Evolutionary conservation across 2,329 filamentous ascomycete genomes (phyloP).

Genomic region (Nigrospora osmanthi): DNA sequence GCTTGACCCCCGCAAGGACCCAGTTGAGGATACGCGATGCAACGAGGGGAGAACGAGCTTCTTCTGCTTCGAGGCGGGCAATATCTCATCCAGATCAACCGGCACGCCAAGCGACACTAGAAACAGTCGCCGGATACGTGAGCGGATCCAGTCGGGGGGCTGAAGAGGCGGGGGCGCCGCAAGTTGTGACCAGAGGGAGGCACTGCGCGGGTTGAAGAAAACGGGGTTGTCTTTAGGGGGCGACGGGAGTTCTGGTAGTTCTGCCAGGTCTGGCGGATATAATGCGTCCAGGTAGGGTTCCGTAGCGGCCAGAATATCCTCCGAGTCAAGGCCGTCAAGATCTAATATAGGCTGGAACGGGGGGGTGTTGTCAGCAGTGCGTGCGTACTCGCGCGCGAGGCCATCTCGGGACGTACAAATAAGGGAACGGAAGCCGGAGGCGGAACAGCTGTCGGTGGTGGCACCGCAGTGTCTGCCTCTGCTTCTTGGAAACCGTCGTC

Average conservation of each 20-base stretch:
- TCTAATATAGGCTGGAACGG: constrained; percentile 57
- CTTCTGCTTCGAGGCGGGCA: constrained; percentile 96
- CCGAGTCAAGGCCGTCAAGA: constrained; percentile 52
- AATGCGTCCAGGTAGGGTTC: constrained; percentile 60
- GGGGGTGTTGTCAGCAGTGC: constrained; percentile 14
- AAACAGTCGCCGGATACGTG: constrained; percentile 87
- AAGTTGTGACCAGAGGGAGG: constrained; percentile 92
- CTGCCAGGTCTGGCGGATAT: constrained; percentile 52
- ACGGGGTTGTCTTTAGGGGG: constrained; percentile 51
- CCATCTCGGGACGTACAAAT: constrained; percentile 35
- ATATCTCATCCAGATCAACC: constrained; percentile 92
- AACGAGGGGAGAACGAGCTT: constrained; percentile 84
- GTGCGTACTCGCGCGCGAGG: constrained; percentile 19
- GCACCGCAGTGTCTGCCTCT: constrained; percentile 23
- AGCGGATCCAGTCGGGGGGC: constrained; percentile 96
- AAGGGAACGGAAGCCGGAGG: constrained; percentile 26
- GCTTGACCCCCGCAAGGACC: constrained; percentile 45
- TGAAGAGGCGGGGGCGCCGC: constrained; percentile 90
- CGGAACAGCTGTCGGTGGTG: constrained; percentile 21
- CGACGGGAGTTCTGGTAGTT: constrained; percentile 40
- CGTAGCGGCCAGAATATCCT: constrained; percentile 53
- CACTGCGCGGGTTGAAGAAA: constrained; percentile 78
- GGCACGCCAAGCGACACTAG: constrained; percentile 93
- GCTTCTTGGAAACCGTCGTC: constrained; percentile 63
- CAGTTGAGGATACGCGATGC: constrained; percentile 35